phyloP scores from a whole-genome alignment of 2,329 filamentous ascomycete genomes.

The Lecanosticta acicola region DNA sequence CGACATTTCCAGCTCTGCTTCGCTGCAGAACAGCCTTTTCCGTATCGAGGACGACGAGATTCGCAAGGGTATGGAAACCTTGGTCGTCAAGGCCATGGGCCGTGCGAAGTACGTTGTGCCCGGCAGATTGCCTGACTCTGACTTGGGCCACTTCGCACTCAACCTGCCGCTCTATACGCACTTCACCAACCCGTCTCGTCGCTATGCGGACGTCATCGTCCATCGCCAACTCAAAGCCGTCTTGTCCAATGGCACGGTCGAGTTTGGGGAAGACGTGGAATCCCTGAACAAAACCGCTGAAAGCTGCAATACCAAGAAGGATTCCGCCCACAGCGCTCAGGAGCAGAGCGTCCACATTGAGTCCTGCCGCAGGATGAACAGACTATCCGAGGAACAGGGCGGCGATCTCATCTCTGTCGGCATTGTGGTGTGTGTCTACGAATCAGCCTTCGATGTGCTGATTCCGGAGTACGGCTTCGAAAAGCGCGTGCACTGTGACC shows the following conservation, averaged over 20 bases:
- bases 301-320: slow-evolving; percentile 97
- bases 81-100: slow-evolving; percentile 91
- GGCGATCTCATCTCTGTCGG: slow-evolving; percentile 93
- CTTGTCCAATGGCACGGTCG: slow-evolving; percentile 72
- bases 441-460: slow-evolving; percentile 95
- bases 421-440: slow-evolving; percentile 94
- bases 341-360: slow-evolving; percentile 99
- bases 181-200: slow-evolving; percentile 90
- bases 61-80: slow-evolving; percentile 95
- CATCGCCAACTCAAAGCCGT: slow-evolving; percentile 89
- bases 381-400: slow-evolving; percentile 75
- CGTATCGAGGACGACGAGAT: slow-evolving; percentile 82
- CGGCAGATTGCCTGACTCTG: slow-evolving; percentile 67
- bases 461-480: slow-evolving; percentile 98
- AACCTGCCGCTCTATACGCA: slow-evolving; percentile 95
- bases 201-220: slow-evolving; percentile 91
- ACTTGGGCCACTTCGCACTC: slow-evolving; percentile 82
- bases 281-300: slow-evolving; percentile 86
- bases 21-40: slow-evolving; percentile 91
- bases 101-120: slow-evolving; percentile 92
- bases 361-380: slow-evolving; percentile 92
- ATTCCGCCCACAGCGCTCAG: slow-evolving; percentile 93
- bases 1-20: slow-evolving; percentile 81
- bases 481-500: slow-evolving; percentile 98
- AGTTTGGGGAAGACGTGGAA: slow-evolving; percentile 86